Evolutionary conservation across 75 land plant species (phyloP).

Genomic region (Selaginella moellendorffii): DNA sequence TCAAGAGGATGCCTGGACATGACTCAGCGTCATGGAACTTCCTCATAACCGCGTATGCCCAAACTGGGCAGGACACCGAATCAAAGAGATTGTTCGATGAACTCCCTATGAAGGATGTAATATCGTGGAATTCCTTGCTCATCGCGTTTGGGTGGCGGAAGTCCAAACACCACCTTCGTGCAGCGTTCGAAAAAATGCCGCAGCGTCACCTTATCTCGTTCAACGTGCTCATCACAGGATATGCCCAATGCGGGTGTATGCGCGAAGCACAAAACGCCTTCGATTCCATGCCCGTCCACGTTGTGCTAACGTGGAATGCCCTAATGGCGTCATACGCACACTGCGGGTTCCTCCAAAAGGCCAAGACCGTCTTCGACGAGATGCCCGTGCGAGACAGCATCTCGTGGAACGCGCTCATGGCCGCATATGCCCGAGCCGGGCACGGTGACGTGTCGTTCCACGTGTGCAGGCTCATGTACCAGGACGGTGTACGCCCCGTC

Average conservation of each 20-base stretch:
- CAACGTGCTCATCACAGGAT: not conserved
- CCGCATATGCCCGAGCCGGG: not conserved
- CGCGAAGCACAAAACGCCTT: not conserved
- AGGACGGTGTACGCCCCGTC: not conserved
- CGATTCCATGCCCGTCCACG: constrained; percentile 1
- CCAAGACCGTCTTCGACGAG: not conserved
- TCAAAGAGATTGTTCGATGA: too few species aligned
- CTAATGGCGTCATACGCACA: constrained; percentile 9
- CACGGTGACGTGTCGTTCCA: not conserved
- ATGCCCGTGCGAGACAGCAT: constrained; percentile 4
- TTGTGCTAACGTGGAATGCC: constrained; percentile 4
- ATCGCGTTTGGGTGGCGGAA: too few species aligned
- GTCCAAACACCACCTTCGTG: too few species aligned
- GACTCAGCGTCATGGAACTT: not conserved
- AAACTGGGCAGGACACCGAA: not conserved
- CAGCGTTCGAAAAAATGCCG: not conserved
- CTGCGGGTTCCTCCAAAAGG: constrained; percentile 1
- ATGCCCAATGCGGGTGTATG: not conserved
- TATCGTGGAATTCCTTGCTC: too few species aligned
- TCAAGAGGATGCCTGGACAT: not conserved
- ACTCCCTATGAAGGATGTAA: too few species aligned
- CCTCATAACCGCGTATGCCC: not conserved
- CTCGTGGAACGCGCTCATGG: constrained; percentile 11
- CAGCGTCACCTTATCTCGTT: not conserved
- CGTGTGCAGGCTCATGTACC: not conserved